Conservation (phyloP, 768 basidiomycete genomes). For the Suillus sp. region DNA sequence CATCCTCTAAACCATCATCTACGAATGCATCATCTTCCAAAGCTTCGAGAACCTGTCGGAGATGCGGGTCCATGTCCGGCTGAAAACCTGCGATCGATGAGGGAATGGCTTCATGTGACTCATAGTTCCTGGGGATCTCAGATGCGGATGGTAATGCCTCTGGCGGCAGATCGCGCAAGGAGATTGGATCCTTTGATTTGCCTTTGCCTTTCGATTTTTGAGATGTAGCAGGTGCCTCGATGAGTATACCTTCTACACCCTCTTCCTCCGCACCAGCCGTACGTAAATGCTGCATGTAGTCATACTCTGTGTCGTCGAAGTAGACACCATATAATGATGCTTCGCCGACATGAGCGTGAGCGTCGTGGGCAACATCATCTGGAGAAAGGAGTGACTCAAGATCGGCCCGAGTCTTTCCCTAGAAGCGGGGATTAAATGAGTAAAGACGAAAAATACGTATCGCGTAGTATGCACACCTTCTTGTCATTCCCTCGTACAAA, state of each 20-base stretch:
- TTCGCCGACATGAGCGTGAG: constrained; percentile 72
- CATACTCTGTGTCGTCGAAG: constrained; percentile 95
- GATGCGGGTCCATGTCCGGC: constrained; percentile 95
- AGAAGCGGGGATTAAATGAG: constrained; percentile 6
- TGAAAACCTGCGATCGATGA: constrained; percentile 85
- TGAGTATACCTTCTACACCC: constrained; percentile 76
- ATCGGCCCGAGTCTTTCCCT: constrained; percentile 84
- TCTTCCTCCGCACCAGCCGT: constrained; percentile 74
- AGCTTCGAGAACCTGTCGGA: constrained; percentile 90
- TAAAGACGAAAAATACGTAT: constrained; percentile 27
- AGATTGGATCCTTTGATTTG: constrained; percentile 39
- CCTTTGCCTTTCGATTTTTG: constrained; percentile 41
- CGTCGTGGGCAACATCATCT: constrained; percentile 50
- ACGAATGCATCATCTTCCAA: constrained; percentile 96
- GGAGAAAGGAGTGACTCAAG: constrained; percentile 61
- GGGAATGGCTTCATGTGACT: constrained; percentile 77
- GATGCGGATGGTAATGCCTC: constrained; percentile 70
- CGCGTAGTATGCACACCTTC: constrained; percentile 49
- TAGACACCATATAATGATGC: constrained; percentile 88
- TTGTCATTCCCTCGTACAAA: constrained; percentile 71
- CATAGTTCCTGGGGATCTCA: constrained; percentile 76
- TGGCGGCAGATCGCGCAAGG: constrained; percentile 62
- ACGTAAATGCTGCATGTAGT: constrained; percentile 97
- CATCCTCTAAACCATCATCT: constrained; percentile 70
- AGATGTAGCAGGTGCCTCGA: constrained; percentile 66